phyloP scores from a whole-genome alignment of 1,139 yeast species.

The Hemisphaericaspora subhashii region DNA sequence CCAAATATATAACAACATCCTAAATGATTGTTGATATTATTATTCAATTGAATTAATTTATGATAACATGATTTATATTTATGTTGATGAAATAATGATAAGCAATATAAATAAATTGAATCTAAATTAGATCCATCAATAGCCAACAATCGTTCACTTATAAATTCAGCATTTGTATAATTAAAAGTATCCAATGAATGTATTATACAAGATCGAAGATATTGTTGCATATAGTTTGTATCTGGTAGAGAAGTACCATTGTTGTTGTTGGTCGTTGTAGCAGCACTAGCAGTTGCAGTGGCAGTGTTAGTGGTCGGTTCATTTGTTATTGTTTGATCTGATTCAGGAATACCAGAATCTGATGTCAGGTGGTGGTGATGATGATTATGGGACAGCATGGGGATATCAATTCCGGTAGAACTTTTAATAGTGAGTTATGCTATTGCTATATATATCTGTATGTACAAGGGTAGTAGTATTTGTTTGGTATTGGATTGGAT shows the following conservation, averaged over 20 bases:
- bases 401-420: too few species aligned
- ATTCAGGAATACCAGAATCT: conserved; percentile 1
- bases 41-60: conserved; percentile 43
- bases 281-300: neutral
- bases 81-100: conserved; percentile 55
- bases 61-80: conserved; percentile 64
- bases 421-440: neutral
- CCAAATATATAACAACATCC: conserved; percentile 77
- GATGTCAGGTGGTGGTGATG: conserved; percentile 3
- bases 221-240: conserved; percentile 26
- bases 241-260: conserved; percentile 4
- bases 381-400: neutral
- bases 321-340: too few species aligned
- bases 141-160: conserved; percentile 73
- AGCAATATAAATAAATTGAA: conserved; percentile 62
- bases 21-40: conserved; percentile 50
- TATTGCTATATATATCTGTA: too few species aligned
- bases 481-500: too few species aligned
- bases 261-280: neutral
- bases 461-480: too few species aligned
- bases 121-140: conserved; percentile 50
- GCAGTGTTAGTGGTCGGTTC: too few species aligned
- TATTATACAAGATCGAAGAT: conserved; percentile 57
- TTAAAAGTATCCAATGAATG: conserved; percentile 74
- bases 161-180: conserved; percentile 72